These are phyloP conservation scores for Aspergillus heteromorphus DNA, from an alignment of 495 filamentous ascomycete species.

Conservation along the genomic window DNA sequence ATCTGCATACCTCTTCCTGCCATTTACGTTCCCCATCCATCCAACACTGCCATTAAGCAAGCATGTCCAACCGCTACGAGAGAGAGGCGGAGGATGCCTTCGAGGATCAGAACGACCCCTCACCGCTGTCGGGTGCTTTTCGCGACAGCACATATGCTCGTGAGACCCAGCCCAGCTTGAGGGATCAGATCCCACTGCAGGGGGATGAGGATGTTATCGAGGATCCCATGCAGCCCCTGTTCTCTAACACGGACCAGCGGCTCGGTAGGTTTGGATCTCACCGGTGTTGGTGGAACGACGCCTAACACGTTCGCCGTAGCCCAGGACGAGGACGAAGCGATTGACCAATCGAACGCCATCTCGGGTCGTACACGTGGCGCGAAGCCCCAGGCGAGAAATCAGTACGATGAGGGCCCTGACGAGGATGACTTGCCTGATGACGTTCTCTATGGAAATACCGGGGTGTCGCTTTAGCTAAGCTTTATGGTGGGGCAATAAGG, in stretches of 20 bases:
- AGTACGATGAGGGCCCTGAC: constrained; percentile 27
- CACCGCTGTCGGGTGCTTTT: constrained; percentile 16
- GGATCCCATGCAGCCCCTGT: constrained; percentile 21
- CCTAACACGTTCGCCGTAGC: constrained; percentile 6
- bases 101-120: constrained; percentile 23
- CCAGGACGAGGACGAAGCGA: constrained; percentile 21
- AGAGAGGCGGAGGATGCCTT: constrained; percentile 26
- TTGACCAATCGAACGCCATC: constrained; percentile 22
- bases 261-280: constrained; percentile 13
- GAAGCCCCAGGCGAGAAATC: constrained; percentile 17
- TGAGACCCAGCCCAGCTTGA: constrained; percentile 9
- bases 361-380: constrained; percentile 23
- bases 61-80: constrained; percentile 21
- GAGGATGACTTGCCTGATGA: constrained; percentile 25
- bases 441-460: background rate
- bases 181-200: constrained; percentile 9
- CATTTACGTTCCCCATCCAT: too few species aligned
- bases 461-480: background rate
- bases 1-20: background rate
- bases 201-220: constrained; percentile 12
- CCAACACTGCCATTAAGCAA: background rate
- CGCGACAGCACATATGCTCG: constrained; percentile 17
- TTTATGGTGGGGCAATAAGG: too few species aligned
- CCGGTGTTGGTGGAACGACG: background rate
- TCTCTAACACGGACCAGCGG: constrained; percentile 19